Evolutionary conservation across 2,329 filamentous ascomycete species (phyloP), one percentile per base, ranked within the genome.

Genomic region (Niveomyces coronatus): DNA sequence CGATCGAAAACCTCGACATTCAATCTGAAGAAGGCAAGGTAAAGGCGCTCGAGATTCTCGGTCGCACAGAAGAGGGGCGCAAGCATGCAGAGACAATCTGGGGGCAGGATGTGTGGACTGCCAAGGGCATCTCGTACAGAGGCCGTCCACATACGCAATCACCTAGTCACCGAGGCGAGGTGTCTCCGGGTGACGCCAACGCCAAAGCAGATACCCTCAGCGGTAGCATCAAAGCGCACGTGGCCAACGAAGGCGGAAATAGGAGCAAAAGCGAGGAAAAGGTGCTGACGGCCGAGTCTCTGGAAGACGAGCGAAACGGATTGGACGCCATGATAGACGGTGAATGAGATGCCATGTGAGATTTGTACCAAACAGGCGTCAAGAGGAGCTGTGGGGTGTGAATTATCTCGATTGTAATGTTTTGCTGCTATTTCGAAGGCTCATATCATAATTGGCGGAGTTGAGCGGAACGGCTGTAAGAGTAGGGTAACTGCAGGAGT

Each of bases 1-100:
- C 64, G 26, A 63, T 68, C 8, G 65, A 70, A 14, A 58, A 53
- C 3, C 55, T 72, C 22, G 61, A 65, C 40, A 54, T 69, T 7
- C 57, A 64, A 18, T 63, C 62, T 1, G 66, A 67, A 23, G 57
- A 57, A 15, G 65, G 61, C 28, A 71, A 67, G 52, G 62, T 55
- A 43, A 70, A 67, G 51, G 67, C 67, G 42, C 58, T 76, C 10
- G 70, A 74, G 43, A 68, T 74, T 13, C 53, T 76, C 23, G 55
- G 62, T 10, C 64, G 64, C 29, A 74, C 68, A 2, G 68, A 71
- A 28, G 48, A 55, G 4, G 71, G 70, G 0, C 64, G 67, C n/a
- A 61, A 61, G 34, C 59, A 65, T 31, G 71, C 70, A 0, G 65
- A 71, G 44, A 62, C 64, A 31, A 60, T 74, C 13, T 76, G 67